A percentile compares a stretch with the other conserved stretches of the same genome.
Evolutionary conservation across 495 filamentous ascomycete genomes (phyloP).

Genomic region (Hypoxylon subgilvum): DNA sequence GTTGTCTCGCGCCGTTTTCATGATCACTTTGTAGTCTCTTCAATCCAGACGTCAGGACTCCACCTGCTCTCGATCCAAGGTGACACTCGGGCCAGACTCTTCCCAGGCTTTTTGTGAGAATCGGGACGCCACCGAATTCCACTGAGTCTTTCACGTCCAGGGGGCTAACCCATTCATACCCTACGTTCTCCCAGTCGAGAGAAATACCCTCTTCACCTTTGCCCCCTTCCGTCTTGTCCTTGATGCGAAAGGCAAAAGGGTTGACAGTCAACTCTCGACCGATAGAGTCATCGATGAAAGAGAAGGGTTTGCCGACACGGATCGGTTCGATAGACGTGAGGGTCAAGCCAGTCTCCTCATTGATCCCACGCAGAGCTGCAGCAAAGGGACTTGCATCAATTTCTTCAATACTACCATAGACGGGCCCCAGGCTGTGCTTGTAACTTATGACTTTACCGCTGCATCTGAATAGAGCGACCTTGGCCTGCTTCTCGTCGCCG

Average conservation of each 20-base stretch:
- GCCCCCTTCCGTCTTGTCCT: slow-evolving; percentile 42
- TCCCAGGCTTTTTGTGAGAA: slow-evolving; percentile 59
- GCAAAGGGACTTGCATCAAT: slow-evolving; percentile 56
- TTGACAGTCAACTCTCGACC: slow-evolving; percentile 66
- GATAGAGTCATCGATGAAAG: slow-evolving; percentile 59
- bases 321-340: slow-evolving; percentile 54
- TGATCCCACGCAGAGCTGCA: slow-evolving; percentile 67
- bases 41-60: slow-evolving; percentile 54
- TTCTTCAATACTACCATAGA: slow-evolving; percentile 64
- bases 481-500: slow-evolving; percentile 37
- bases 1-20: slow-evolving; percentile 61
- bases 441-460: slow-evolving; percentile 65
- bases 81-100: slow-evolving; percentile 63
- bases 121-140: slow-evolving; percentile 59
- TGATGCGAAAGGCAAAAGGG: slow-evolving; percentile 66
- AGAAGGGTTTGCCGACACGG: slow-evolving; percentile 64
- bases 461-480: slow-evolving; percentile 64
- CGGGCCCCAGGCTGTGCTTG: slow-evolving; percentile 61
- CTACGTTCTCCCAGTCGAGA: slow-evolving; percentile 69
- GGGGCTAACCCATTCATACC: slow-evolving; percentile 63
- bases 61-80: slow-evolving; percentile 48
- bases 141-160: slow-evolving; percentile 47
- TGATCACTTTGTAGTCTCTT: slow-evolving; percentile 57
- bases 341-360: slow-evolving; percentile 66
- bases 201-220: slow-evolving; percentile 51